A percentile compares a stretch with the other conserved stretches of the same genome.
Conservation (phyloP, 768 basidiomycete genomes). For the Boletus rubroflammeus region DNA sequence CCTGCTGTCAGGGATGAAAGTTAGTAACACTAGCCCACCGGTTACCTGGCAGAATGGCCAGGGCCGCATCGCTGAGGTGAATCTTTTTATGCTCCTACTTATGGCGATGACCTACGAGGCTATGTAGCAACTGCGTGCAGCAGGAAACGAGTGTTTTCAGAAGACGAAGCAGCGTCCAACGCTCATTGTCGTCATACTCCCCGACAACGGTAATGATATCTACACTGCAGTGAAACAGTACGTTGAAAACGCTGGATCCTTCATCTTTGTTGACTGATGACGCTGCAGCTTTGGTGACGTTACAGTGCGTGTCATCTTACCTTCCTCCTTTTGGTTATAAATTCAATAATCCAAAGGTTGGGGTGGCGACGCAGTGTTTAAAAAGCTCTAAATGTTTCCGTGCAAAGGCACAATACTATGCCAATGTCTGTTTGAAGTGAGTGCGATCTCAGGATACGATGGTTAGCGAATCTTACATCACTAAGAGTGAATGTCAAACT, state of each 20-base stretch:
- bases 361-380: slow-evolving; percentile 78
- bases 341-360: slow-evolving; percentile 40
- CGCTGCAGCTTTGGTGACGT: slow-evolving; percentile 67
- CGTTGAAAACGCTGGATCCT: slow-evolving; percentile 24
- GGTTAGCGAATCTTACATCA: neutral
- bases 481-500: slow-evolving; percentile 78
- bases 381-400: slow-evolving; percentile 61
- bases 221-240: slow-evolving; percentile 80
- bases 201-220: slow-evolving; percentile 71
- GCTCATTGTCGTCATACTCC: slow-evolving; percentile 66
- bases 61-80: slow-evolving; percentile 46
- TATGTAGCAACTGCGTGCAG: slow-evolving; percentile 45
- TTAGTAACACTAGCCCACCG: slow-evolving; percentile 42
- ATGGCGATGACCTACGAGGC: neutral
- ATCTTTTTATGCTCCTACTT: slow-evolving; percentile 1
- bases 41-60: slow-evolving; percentile 58
- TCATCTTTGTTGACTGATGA: slow-evolving; percentile 1
- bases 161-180: slow-evolving; percentile 44
- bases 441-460: slow-evolving; percentile 20
- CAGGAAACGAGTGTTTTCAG: slow-evolving; percentile 45
- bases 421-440: slow-evolving; percentile 78
- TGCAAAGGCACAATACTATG: slow-evolving; percentile 75
- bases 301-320: slow-evolving; percentile 33
- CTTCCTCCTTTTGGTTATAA: neutral
- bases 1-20: slow-evolving; percentile 49